phyloP scores from a whole-genome alignment of 2,329 filamentous ascomycete species.

The Leptosphaerulina australis region DNA sequence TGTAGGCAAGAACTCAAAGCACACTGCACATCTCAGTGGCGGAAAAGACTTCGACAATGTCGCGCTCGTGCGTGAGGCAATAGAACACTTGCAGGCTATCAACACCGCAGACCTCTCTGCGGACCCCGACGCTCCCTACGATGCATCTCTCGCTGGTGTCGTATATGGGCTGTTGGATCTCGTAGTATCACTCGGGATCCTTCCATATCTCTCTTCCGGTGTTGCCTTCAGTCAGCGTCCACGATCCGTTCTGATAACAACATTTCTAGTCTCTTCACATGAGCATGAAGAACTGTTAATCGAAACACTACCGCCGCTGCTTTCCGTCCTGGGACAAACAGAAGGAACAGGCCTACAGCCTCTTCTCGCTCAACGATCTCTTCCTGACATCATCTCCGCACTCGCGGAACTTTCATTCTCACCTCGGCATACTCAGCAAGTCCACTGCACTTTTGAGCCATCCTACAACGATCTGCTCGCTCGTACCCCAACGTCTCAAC shows the following conservation, averaged over 20 bases:
- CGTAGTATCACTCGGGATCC: constrained; percentile 40
- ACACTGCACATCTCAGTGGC: constrained; percentile 14
- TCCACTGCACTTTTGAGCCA: constrained; percentile 21
- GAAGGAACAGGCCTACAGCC: constrained; percentile 42
- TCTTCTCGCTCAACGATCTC: constrained; percentile 43
- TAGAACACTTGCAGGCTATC: constrained; percentile 42
- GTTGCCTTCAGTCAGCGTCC: constrained; percentile 44
- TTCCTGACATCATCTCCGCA: constrained; percentile 46
- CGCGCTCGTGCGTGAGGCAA: constrained; percentile 35
- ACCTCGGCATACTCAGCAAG: constrained; percentile 23
- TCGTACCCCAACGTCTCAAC: constrained; percentile 56
- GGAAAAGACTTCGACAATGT: constrained; percentile 12
- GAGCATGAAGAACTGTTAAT: constrained; percentile 23
- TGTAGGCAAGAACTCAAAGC: constrained; percentile 25
- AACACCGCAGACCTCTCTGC: constrained; percentile 42
- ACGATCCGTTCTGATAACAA: constrained; percentile 38
- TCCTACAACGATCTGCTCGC: constrained; percentile 27
- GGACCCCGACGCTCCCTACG: constrained; percentile 45
- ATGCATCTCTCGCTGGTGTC: constrained; percentile 46
- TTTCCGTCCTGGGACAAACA: constrained; percentile 35
- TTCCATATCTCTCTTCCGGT: constrained; percentile 44
- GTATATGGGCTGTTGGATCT: constrained; percentile 50
- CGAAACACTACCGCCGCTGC: constrained; percentile 23
- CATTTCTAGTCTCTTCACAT: constrained; percentile 17
- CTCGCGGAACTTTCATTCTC: constrained; percentile 45